A percentile compares a stretch with the other conserved stretches of the same genome.
Evolutionary conservation across 2,329 filamentous ascomycete genomes (phyloP).

Genomic region (Neofusicoccum sp.): DNA sequence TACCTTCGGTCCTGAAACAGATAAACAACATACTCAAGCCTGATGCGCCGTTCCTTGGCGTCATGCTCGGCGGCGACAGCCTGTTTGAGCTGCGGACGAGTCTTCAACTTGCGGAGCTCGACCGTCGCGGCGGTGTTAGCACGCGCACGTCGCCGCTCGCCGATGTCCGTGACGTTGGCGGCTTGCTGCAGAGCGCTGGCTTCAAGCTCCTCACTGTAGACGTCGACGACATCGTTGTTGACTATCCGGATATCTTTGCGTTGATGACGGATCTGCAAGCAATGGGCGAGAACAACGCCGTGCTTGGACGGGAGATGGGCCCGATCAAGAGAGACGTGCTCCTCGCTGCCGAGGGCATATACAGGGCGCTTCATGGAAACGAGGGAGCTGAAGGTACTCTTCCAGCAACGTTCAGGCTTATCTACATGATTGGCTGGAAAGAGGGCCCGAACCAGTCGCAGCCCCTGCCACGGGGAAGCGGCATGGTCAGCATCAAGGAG

Average conservation of each 20-base stretch:
- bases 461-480: conserved; percentile 79
- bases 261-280: conserved; percentile 92
- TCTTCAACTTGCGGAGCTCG: conserved; percentile 86
- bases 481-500: conserved; percentile 85
- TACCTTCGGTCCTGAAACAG: conserved; percentile 79
- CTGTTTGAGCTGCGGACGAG: conserved; percentile 91
- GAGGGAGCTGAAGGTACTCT: conserved; percentile 49
- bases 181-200: conserved; percentile 78
- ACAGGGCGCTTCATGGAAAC: conserved; percentile 81
- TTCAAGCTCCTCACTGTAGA: conserved; percentile 97
- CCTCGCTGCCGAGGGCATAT: conserved; percentile 84
- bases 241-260: conserved; percentile 85
- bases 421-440: conserved; percentile 99
- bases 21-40: conserved; percentile 87
- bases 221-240: conserved; percentile 93
- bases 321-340: conserved; percentile 76
- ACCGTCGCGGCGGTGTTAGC: conserved; percentile 85
- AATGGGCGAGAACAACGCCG: conserved; percentile 94
- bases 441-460: conserved; percentile 74
- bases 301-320: conserved; percentile 79
- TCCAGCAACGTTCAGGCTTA: conserved; percentile 90
- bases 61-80: conserved; percentile 95
- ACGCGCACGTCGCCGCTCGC: conserved; percentile 89
- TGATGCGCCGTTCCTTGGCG: conserved; percentile 86
- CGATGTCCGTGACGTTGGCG: conserved; percentile 87